Evolutionary conservation across 2,329 filamentous ascomycete species (phyloP), one percentile per base, ranked within the genome.

Genomic region (Dactylellina leptospora): DNA sequence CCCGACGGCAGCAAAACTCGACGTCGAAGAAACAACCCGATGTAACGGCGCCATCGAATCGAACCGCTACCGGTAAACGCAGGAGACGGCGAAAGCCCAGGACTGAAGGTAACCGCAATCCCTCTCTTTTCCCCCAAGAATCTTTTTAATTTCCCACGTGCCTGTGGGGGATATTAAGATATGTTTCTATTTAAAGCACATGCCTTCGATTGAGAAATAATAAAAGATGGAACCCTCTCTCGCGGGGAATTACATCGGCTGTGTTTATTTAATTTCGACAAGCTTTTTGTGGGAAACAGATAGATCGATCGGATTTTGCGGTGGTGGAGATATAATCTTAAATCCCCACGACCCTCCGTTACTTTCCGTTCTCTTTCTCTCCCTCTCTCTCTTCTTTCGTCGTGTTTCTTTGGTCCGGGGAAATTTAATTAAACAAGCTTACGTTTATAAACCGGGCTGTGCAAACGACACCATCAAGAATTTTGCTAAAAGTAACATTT

Each of bases 31-130:
- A n/a, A 44, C 4, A n/a, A 20, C 18, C 18, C 50, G 50, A 38
- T 54, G 51, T 42, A 55, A 55, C 51, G 45, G 27, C 64, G 20
- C 20, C 51, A 44, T 36, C 59, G 42, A 60, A 62, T 56, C 48
- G 72, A 66, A 63, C 68, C 51, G 45, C 70, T 36, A 60, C 64
- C 42, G 42, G 55, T 18, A 76, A 76, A 72, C 74, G 75, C 38
- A 76, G 72, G 64, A 70, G 75, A 56, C 69, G 74, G 53, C 62
- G 70, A 47, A 76, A 76, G 59, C 51, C 75, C 18, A 72, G 75
- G 51, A 75, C 74, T 28, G 74, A 76, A 62, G 75, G 75, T 76
- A 74, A 16, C 23, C 33, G n/a, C 1, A 40, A 30, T 27, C 25
- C 25, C 13, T 25, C 47, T 36, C 36, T 30, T 48, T 23, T 8